Evolutionary conservation across 768 basidiomycete genomes (phyloP).

Genomic region (Leucosporidium creatinivorum): DNA sequence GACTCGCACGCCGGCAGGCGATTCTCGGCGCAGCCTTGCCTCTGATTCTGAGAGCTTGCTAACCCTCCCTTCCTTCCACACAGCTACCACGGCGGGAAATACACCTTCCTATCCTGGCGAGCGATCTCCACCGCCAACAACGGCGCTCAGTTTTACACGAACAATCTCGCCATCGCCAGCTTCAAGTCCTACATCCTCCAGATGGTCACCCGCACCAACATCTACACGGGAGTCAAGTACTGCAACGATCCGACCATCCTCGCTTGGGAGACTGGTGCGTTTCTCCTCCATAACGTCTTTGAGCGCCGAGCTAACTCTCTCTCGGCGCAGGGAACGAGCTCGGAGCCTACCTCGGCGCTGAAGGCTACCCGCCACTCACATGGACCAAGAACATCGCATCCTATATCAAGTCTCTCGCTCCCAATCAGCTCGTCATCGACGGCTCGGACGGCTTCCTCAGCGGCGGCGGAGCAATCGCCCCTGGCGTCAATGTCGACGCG

Average conservation of each 20-base stretch:
- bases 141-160: constrained; percentile 28
- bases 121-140: constrained; percentile 12
- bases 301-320: too few relatives aligned
- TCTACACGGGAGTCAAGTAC: constrained; percentile 29
- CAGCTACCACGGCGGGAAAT: constrained; percentile 18
- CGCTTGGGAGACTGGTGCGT: constrained; percentile 29
- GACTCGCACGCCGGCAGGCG: too few relatives aligned
- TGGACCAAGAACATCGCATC: constrained; percentile 2
- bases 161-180: neutral
- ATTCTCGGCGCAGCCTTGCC: too few relatives aligned
- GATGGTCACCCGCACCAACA: constrained; percentile 26
- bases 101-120: constrained; percentile 28
- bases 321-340: constrained; percentile 32
- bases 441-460: constrained; percentile 29
- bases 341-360: constrained; percentile 28
- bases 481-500: neutral
- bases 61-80: neutral
- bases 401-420: neutral
- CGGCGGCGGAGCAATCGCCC: constrained; percentile 2
- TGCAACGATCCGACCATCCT: constrained; percentile 34
- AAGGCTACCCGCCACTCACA: constrained; percentile 12
- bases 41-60: too few relatives aligned
- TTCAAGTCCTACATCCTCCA: constrained; percentile 26
- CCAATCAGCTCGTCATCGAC: constrained; percentile 23
- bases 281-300: too few relatives aligned